Percentiles rank a stretch among this genome's conserved stretches.
phyloP scores from a whole-genome alignment of 345 rosid genomes.

The Kernera saxatilis region DNA sequence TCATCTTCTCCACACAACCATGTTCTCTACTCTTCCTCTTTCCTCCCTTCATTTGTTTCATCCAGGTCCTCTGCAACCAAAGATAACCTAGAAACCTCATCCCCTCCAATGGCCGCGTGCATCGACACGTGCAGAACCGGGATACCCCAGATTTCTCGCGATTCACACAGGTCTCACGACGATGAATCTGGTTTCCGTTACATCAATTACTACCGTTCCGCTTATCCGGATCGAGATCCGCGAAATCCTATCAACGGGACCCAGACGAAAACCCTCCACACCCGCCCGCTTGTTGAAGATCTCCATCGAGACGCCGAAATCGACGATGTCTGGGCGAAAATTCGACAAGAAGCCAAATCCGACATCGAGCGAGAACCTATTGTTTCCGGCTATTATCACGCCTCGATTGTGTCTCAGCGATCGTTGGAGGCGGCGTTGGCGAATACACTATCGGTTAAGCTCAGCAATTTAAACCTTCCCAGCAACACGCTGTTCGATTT shows the following conservation, averaged over 20 bases:
- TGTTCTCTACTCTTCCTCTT: slow-evolving; percentile 18
- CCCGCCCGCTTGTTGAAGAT: slow-evolving; percentile 16
- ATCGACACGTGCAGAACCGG: slow-evolving; percentile 49
- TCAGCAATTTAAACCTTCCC: slow-evolving; percentile 59
- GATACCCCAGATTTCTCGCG: slow-evolving; percentile 40
- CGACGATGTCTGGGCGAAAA: slow-evolving; percentile 53
- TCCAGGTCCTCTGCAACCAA: slow-evolving; percentile 1
- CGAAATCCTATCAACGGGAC: slow-evolving; percentile 29
- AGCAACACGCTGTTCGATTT: slow-evolving; percentile 50
- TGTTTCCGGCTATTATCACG: slow-evolving; percentile 56
- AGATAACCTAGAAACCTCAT: background rate
- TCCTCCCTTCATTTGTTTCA: slow-evolving; percentile 3
- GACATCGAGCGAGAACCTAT: slow-evolving; percentile 66
- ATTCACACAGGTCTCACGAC: slow-evolving; percentile 35
- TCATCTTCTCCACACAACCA: slow-evolving; percentile 28
- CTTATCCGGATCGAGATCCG: slow-evolving; percentile 28
- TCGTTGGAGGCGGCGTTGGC: slow-evolving; percentile 71
- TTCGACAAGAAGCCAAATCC: slow-evolving; percentile 58
- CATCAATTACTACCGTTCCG: slow-evolving; percentile 38
- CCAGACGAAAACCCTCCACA: slow-evolving; percentile 34
- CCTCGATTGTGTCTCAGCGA: slow-evolving; percentile 55
- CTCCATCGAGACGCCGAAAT: slow-evolving; percentile 18
- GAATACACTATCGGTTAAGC: slow-evolving; percentile 58
- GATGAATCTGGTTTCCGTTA: slow-evolving; percentile 36
- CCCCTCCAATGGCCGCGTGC: slow-evolving; percentile 64